A percentile compares a stretch with the other conserved stretches of the same genome.
Conservation (phyloP, 192 early-diverging fungal species). For the Diversispora epigaea region DNA sequence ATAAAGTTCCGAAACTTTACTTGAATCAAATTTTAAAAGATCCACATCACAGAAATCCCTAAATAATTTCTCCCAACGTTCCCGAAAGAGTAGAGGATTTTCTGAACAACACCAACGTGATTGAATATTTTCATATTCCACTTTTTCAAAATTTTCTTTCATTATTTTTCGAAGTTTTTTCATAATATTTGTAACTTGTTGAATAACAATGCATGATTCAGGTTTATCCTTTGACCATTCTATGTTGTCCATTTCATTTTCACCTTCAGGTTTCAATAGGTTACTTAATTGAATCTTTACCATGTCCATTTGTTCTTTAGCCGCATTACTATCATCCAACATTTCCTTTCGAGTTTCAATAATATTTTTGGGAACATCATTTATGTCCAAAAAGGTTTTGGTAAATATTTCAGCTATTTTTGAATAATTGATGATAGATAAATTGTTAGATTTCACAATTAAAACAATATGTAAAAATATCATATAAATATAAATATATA, state of each 20-base stretch:
- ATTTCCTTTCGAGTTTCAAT: conserved; percentile 83
- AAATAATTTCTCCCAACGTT: conserved; percentile 97
- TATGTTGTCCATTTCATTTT: conserved; percentile 32
- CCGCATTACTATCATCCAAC: conserved; percentile 92
- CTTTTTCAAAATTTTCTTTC: conserved; percentile 69
- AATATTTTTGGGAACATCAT: conserved; percentile 57
- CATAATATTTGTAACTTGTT: conserved; percentile 71
- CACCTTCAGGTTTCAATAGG: conserved; percentile 44
- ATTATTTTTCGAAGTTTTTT: conserved; percentile 66
- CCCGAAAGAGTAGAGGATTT: conserved; percentile 78
- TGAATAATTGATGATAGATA: background rate
- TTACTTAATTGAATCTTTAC: conserved; percentile 73
- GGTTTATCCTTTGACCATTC: conserved; percentile 44
- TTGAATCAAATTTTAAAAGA: conserved; percentile 66
- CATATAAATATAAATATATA: too few relatives aligned
- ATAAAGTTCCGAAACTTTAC: conserved; percentile 89
- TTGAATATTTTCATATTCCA: conserved; percentile 65
- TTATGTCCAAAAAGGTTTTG: conserved; percentile 60
- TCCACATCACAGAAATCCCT: conserved; percentile 71
- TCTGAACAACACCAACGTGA: conserved; percentile 89
- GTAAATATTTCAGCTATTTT: conserved; percentile 63
- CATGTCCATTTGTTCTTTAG: conserved; percentile 89
- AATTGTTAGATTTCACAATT: background rate
- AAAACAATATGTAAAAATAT: too few relatives aligned
- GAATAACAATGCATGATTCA: conserved; percentile 52